These are phyloP conservation scores for Aspergillus saccharolyticus DNA, from an alignment of 495 filamentous ascomycete genomes.

Conservation along the genomic window DNA sequence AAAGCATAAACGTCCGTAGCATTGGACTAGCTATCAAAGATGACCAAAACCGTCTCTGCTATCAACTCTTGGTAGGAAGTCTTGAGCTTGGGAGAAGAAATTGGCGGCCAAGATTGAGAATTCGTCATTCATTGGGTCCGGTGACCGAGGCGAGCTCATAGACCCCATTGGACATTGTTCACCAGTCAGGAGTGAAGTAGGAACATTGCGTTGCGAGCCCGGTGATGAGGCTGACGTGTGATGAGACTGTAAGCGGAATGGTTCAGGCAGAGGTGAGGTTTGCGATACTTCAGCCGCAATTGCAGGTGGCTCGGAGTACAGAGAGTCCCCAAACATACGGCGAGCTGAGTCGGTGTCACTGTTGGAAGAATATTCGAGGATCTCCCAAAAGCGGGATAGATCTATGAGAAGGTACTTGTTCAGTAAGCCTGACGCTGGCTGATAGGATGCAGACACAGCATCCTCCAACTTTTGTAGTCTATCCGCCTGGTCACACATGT, in stretches of 20 bases:
- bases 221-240: conserved; percentile 17
- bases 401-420: conserved; percentile 45
- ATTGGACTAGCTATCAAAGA: conserved; percentile 16
- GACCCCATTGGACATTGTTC: conserved; percentile 21
- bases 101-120: conserved; percentile 46
- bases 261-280: conserved; percentile 42
- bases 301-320: conserved; percentile 25
- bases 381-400: conserved; percentile 46
- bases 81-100: conserved; percentile 45
- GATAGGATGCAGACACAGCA: conserved; percentile 43
- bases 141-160: conserved; percentile 22
- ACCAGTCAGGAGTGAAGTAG: conserved; percentile 12
- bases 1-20: neutral
- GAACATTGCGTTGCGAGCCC: conserved; percentile 14
- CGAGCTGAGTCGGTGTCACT: conserved; percentile 37
- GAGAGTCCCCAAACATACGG: conserved; percentile 38
- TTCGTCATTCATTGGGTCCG: conserved; percentile 39
- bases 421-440: conserved; percentile 33
- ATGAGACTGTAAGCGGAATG: conserved; percentile 31
- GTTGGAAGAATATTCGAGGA: conserved; percentile 46
- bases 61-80: conserved; percentile 37
- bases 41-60: conserved; percentile 39
- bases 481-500: conserved; percentile 27
- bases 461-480: conserved; percentile 38
- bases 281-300: conserved; percentile 38